Evolutionary conservation across 78 protist genomes (phyloP).

Genomic region (Pelomyxa schiedti): DNA sequence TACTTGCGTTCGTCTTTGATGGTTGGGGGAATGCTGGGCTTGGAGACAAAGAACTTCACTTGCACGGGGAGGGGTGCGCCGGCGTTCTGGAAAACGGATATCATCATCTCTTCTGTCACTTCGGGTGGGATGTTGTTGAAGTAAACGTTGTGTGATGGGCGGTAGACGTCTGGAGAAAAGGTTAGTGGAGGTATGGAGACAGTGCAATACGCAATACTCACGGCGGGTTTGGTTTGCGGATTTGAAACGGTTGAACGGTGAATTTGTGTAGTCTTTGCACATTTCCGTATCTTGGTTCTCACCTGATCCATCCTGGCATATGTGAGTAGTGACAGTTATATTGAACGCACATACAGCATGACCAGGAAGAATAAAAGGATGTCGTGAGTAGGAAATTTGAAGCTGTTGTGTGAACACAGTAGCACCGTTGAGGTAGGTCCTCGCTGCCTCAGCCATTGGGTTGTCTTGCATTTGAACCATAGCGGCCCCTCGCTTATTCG

Average conservation of each 20-base stretch:
- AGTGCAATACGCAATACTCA: neutral
- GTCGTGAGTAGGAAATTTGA: slow-evolving; percentile 33
- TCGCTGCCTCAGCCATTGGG: slow-evolving; percentile 30
- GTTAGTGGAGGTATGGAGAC: too few relatives aligned
- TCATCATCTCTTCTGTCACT: slow-evolving; percentile 13
- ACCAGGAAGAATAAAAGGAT: slow-evolving; percentile 33
- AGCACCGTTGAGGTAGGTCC: slow-evolving; percentile 29
- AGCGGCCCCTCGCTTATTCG: slow-evolving; percentile 44
- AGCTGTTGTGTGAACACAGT: slow-evolving; percentile 25
- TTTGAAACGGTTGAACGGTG: slow-evolving; percentile 30
- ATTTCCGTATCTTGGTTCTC: too few relatives aligned
- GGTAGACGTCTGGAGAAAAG: slow-evolving; percentile 34
- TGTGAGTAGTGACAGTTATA: too few relatives aligned
- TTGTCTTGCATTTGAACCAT: slow-evolving; percentile 62
- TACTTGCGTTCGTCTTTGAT: neutral
- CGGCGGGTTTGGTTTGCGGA: slow-evolving; percentile 24
- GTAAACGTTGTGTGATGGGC: slow-evolving; percentile 42
- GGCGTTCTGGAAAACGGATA: slow-evolving; percentile 13
- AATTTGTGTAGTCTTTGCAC: slow-evolving; percentile 19
- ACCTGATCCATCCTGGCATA: too few relatives aligned
- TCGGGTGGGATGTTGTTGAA: slow-evolving; percentile 37
- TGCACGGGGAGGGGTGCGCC: slow-evolving; percentile 26
- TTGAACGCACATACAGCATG: too few relatives aligned
- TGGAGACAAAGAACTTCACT: slow-evolving; percentile 16
- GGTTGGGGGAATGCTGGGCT: too few relatives aligned